These are phyloP conservation scores for Pluteus cervinus DNA, from an alignment of 768 basidiomycete species.

Conservation along the genomic window DNA sequence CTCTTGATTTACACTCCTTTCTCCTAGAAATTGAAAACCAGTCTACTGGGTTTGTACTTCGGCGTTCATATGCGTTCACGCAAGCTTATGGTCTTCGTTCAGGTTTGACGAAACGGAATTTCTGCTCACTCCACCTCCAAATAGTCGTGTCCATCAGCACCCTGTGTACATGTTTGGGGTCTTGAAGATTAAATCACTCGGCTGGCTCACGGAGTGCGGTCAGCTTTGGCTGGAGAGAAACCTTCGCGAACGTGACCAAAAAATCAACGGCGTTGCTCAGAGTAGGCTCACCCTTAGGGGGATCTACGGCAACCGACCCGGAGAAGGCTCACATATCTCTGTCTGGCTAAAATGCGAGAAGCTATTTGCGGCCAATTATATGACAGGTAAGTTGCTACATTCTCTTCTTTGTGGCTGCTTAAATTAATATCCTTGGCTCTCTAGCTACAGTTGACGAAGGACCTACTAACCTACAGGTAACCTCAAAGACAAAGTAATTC, in stretches of 20 bases:
- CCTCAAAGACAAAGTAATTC: slow-evolving; percentile 8
- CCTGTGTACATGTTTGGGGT: slow-evolving; percentile 45
- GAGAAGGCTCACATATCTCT: slow-evolving; percentile 23
- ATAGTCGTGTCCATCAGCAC: slow-evolving; percentile 13
- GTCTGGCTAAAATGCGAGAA: slow-evolving; percentile 38
- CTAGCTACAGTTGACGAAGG: slow-evolving; percentile 12
- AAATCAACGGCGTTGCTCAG: slow-evolving; percentile 17
- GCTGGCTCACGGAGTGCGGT: slow-evolving; percentile 48
- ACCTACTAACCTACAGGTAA: slow-evolving; percentile 13
- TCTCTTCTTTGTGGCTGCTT: not conserved
- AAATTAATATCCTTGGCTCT: not conserved
- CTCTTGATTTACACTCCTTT: too few relatives aligned
- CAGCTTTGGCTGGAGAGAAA: slow-evolving; percentile 34
- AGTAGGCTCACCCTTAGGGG: slow-evolving; percentile 26
- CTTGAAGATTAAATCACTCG: slow-evolving; percentile 36
- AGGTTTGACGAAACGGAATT: slow-evolving; percentile 44
- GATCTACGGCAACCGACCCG: slow-evolving; percentile 22
- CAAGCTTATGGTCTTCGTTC: too few relatives aligned
- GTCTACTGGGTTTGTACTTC: too few relatives aligned
- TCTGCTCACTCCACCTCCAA: slow-evolving; percentile 20
- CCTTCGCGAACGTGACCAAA: slow-evolving; percentile 31
- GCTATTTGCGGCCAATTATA: slow-evolving; percentile 31
- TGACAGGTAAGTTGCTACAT: slow-evolving; percentile 16
- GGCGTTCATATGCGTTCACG: too few relatives aligned
- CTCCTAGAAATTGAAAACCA: too few relatives aligned